These are phyloP conservation scores for Fusarium keratoplasticum DNA, from an alignment of 2,329 filamentous ascomycete genomes.

Conservation along the genomic window DNA sequence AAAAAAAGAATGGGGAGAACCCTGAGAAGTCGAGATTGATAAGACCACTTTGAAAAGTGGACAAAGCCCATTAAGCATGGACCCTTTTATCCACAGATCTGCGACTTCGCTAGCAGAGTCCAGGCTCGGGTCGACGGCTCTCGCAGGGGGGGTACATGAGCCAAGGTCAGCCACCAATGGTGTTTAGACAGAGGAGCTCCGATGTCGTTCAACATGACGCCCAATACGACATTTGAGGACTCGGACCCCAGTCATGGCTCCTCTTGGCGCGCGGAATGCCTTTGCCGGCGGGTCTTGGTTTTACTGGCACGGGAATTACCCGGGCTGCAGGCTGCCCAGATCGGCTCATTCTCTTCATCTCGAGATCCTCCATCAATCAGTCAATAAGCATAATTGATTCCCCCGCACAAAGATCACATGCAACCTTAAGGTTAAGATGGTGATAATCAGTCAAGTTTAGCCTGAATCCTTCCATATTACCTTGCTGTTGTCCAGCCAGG, in stretches of 20 bases:
- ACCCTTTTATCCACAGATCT: constrained; percentile 7
- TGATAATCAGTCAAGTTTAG: not conserved
- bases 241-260: not conserved
- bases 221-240: not conserved
- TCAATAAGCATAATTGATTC: not conserved
- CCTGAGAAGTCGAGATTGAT: not conserved
- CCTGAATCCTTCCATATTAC: constrained; percentile 1
- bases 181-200: not conserved
- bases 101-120: not conserved
- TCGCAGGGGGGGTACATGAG: not conserved
- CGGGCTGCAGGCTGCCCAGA: not conserved
- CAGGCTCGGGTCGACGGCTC: not conserved
- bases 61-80: not conserved
- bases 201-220: not conserved
- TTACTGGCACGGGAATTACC: not conserved
- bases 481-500: not conserved
- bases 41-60: not conserved
- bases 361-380: constrained; percentile 4
- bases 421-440: not conserved
- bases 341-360: not conserved
- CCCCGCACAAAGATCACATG: not conserved
- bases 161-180: not conserved
- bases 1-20: not conserved
- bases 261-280: not conserved
- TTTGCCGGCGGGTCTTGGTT: not conserved